Base-by-base conservation (phyloP, 1,139 yeast genomes). In the Pichiaceae sp. region DNA sequence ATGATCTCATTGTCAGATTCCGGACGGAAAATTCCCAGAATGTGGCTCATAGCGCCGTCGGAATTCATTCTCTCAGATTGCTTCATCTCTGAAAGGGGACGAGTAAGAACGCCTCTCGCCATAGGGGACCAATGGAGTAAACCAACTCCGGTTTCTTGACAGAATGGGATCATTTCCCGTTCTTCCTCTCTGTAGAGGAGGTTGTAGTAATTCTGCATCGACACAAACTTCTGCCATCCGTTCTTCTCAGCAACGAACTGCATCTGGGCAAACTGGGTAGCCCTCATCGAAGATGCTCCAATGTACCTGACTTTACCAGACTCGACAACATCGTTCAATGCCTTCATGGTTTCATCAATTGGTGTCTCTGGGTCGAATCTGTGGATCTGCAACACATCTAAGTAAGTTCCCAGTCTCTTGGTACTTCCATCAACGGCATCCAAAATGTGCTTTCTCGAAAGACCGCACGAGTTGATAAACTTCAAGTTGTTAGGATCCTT, bases 131-230 rank as follows among this genome's bases (percentile, higher is more conserved):
- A 72, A 3, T 75, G 75, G 36, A 70, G 61, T 20, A 70, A 40
- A 2, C 71, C 73, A 31, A 71, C 68, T 23, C 68, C 65, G 4
- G 60, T 59, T 38, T 59, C 54, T 14, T 70, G 52, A 47, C 78
- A 72, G 55, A 57, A 75, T 20, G 70, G 72, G 42, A 63, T 69
- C 72, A 74, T 65, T 49, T 75, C 81, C 27, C 75, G 57, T 49
- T 75, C 81, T 36, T 75, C 81, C 50, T 75, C 81, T 21, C 82
- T 61, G 51, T 71, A 63, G 14, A 74, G 37, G 45, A 74, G 58
- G 52, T 72, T 73, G 53, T 74, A 72, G 52, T 59, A 70, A 45
- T 69, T 68, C 52, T 75, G 81, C 78, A 75, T 73, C 39, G 73
- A 63, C 40, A 74, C 60, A 45, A 75, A 75, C 52, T 72, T 72